Percentiles rank a stretch among this genome's conserved stretches.
phyloP scores from a whole-genome alignment of 495 filamentous ascomycete genomes.

The Mytilinidion resinicola region DNA sequence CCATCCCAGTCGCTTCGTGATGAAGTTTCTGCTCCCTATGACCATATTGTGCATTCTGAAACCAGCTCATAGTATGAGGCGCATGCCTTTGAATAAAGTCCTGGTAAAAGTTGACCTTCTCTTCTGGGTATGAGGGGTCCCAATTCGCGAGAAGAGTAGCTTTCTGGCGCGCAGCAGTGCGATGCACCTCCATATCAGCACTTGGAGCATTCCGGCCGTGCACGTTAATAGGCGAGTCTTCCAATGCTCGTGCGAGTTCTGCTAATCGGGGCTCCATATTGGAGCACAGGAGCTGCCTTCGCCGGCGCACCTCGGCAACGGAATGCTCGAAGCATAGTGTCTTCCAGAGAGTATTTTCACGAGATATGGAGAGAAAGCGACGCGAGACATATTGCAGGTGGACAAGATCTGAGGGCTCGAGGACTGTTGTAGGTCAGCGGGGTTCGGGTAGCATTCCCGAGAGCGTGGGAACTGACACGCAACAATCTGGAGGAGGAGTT shows the following conservation, averaged over 20 bases:
- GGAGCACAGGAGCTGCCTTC: conserved; percentile 38
- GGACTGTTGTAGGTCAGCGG: conserved; percentile 44
- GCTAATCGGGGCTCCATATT: conserved; percentile 27
- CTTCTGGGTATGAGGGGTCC: conserved; percentile 68
- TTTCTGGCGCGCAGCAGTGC: conserved; percentile 36
- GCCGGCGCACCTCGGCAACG: conserved; percentile 45
- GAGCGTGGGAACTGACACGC: conserved; percentile 50
- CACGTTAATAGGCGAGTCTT: conserved; percentile 15
- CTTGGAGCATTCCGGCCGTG: conserved; percentile 20
- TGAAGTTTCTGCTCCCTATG: conserved; percentile 31
- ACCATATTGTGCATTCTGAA: conserved; percentile 37
- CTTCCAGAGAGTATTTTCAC: conserved; percentile 73
- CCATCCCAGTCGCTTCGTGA: conserved; percentile 58
- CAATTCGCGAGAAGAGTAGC: conserved; percentile 63
- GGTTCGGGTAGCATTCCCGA: conserved; percentile 2
- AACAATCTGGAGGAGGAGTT: conserved; percentile 69
- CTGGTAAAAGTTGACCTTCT: conserved; percentile 71
- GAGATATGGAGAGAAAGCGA: conserved; percentile 58
- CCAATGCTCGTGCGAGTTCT: conserved; percentile 32
- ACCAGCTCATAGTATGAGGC: conserved; percentile 66
- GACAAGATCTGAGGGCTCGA: conserved; percentile 62
- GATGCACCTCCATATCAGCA: conserved; percentile 32
- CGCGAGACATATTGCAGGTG: conserved; percentile 64
- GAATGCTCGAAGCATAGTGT: conserved; percentile 67
- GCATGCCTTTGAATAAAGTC: conserved; percentile 83